These are phyloP conservation scores for Oenanthe javanica DNA, from an alignment of 140 eudicot species.

Conservation along the genomic window DNA sequence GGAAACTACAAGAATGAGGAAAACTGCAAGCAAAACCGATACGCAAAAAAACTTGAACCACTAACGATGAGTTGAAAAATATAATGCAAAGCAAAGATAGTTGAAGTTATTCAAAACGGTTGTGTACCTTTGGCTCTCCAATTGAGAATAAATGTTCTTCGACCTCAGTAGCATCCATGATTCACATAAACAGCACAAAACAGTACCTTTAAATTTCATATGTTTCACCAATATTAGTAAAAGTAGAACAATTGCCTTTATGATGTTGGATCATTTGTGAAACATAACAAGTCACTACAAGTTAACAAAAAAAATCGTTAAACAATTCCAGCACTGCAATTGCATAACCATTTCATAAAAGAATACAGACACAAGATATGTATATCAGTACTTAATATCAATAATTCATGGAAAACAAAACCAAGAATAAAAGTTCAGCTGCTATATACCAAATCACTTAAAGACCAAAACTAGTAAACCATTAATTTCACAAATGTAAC, in stretches of 20 bases:
- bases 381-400: background rate
- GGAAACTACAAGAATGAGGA: background rate
- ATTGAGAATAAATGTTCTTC: constrained; percentile 73
- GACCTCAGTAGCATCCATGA: constrained; percentile 67
- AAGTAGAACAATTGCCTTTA: background rate
- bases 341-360: background rate
- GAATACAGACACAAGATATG: background rate
- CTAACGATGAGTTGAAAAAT: background rate
- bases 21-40: background rate
- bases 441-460: background rate
- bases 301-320: background rate
- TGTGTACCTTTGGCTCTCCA: constrained; percentile 88
- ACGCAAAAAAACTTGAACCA: background rate
- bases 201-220: constrained; percentile 25
- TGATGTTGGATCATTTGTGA: background rate
- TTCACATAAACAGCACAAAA: constrained; percentile 19
- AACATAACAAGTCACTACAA: background rate
- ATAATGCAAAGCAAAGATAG: background rate
- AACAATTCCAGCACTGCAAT: background rate
- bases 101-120: background rate
- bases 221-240: constrained; percentile 6
- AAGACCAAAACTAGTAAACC: background rate
- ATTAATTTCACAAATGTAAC: background rate
- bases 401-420: background rate
- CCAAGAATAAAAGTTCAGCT: background rate